Base-by-base conservation (phyloP, 2,329 filamentous ascomycete species). In the Colletotrichum siamense region DNA sequence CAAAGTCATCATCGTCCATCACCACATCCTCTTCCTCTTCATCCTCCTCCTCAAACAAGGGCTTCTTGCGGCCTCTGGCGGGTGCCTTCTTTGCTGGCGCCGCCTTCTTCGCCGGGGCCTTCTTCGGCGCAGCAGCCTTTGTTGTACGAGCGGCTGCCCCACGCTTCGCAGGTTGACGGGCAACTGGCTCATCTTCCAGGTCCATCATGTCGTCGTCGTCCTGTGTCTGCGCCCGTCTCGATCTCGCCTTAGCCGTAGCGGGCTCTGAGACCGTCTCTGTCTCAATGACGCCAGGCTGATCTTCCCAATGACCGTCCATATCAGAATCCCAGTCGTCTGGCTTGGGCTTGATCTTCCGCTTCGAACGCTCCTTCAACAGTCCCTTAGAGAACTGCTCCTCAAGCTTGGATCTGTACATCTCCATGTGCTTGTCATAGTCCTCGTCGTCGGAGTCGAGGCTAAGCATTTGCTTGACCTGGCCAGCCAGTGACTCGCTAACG, bases 291-390 rank as follows among this genome's bases (percentile, higher is more conserved):
- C 91, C 93, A 0, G 94, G 92, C 75, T 95, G 92, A 64, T 97
- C 94, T 76, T 94, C 94, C 96, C 96, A 99, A 67, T 90, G 89
- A 0, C 96, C 97, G 66, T 98, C 94, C 30, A 96, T 87, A 79
- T 99, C 96, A n/a, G 92, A 95, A 81, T 99, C 95, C 96, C 96
- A 99, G 4, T 89, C 89, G 13, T 92, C 90, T 2, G 96, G 96
- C 82, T 93, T 95, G 1, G 95, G 93, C 82, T 95, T 96, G 76
- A 95, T 88, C 78, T 88, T 92, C 74, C 84, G 83, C 81, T 88
- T 91, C 80, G 78, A 77, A 52, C 55, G 77, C 79, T 79, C 81
- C 84, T 91, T 93, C 49, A 92, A 82, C 62, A 90, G 86, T 4
- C 95, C 95, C 18, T 90, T 91, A 15, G 90, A 89, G 81, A 96